Base-by-base conservation (phyloP, 2,329 filamentous ascomycete species). In the Colletotrichum horii region DNA sequence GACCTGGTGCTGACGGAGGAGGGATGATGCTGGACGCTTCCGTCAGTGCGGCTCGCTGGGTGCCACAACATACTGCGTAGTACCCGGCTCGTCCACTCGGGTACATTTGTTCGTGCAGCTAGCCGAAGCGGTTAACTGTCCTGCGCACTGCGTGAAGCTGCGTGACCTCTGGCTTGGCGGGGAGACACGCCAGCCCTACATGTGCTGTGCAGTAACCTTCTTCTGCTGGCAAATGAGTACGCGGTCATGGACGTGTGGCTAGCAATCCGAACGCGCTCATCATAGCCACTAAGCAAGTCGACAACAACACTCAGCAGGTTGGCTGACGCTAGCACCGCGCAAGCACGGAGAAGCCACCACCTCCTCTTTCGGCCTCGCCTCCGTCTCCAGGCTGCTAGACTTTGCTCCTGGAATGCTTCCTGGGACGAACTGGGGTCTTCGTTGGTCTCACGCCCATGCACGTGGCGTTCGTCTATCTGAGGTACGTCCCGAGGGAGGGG, bases 401-500 rank as follows among this genome's bases (percentile, higher is more conserved):
- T 61, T 14, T 61, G 28, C 32, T 38, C 55, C 55, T 28, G 6
- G 30, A 28, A 55, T 52, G 61, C 28, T 38, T 56, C 14, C 30
- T 34, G 26, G 64, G 73, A 56, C 43, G 64, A 52, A 52, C 56
- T 32, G 36, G 64, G 56, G 32, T 58, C 64, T 28, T 26, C 66
- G 28, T 14, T 48, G 28, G 32, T 58, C 64, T 67, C 73, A 68
- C 70, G 5, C 72, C 62, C 62, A n/a, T 32, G 52, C 72, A 36
- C 56, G 69, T 72, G 73, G 73, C 62, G 73, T 58, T 72, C 38
- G 22, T 67, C 56, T 72, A 75, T 75, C 73, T 72, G 73, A 72
- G 64, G 38, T 55, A 9, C 19, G 28, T 61, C 38, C 48, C 14
- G 26, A 56, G 55, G 67, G 65, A 36, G 71, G 52, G 19, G 34